A percentile compares a stretch with the other conserved stretches of the same genome.
Evolutionary conservation across 2,329 filamentous ascomycete species (phyloP).

Genomic region (Paracorniculantispora psalliotae): DNA sequence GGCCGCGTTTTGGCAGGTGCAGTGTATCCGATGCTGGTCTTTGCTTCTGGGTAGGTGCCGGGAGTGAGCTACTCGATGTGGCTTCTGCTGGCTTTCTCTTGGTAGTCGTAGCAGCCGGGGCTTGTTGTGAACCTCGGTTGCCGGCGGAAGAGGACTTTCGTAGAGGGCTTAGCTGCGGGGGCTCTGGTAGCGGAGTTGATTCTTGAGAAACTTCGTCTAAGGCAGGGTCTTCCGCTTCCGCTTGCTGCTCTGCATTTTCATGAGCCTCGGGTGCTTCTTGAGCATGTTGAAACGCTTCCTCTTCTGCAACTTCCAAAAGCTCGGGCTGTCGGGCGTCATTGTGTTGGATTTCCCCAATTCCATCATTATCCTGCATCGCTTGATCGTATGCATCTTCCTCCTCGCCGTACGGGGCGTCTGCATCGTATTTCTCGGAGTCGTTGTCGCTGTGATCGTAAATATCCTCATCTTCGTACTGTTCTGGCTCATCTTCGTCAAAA

Average conservation of each 20-base stretch:
- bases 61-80: not conserved
- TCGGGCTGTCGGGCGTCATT: not conserved
- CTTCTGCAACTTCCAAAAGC: constrained; percentile 21
- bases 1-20: constrained; percentile 1
- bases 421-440: constrained; percentile 40
- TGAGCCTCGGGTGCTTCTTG: constrained; percentile 35
- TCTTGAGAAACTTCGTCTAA: constrained; percentile 29
- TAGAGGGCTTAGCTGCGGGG: constrained; percentile 47
- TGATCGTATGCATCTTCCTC: constrained; percentile 24
- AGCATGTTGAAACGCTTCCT: constrained; percentile 28
- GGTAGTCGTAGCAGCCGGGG: not conserved
- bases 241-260: constrained; percentile 20
- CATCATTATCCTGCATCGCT: constrained; percentile 31
- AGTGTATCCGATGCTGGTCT: not conserved
- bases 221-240: constrained; percentile 38
- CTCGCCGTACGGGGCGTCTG: constrained; percentile 37
- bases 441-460: constrained; percentile 30
- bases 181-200: constrained; percentile 42
- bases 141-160: constrained; percentile 47
- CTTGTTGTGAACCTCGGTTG: constrained; percentile 35
- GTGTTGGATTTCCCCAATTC: constrained; percentile 11
- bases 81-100: not conserved
- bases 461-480: constrained; percentile 18
- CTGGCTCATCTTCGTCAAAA: not conserved
- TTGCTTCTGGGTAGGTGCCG: not conserved